Evolutionary conservation across 179 eudicot genomes (phyloP).

Genomic region (Vitellaria paradoxa): DNA sequence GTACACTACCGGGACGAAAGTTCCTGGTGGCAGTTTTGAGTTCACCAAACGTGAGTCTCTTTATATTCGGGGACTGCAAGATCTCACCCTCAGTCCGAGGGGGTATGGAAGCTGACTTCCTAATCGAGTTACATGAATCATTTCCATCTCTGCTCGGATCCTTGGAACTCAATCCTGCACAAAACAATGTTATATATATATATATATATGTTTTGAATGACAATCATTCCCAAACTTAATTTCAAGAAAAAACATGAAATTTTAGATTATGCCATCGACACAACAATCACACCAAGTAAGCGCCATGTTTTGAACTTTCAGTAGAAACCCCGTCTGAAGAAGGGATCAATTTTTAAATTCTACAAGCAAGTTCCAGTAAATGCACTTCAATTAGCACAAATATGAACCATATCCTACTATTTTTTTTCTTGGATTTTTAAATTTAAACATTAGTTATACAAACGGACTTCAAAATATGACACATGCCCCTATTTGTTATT

Average conservation of each 20-base stretch:
- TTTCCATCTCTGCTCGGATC: slow-evolving; percentile 23
- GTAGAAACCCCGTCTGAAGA: too few species aligned
- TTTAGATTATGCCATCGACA: too few species aligned
- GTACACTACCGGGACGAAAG: slow-evolving; percentile 55
- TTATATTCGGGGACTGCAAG: slow-evolving; percentile 42
- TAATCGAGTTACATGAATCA: slow-evolving; percentile 20
- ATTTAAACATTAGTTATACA: too few species aligned
- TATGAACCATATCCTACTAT: too few species aligned
- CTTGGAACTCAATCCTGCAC: slow-evolving; percentile 16
- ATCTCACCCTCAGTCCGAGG: slow-evolving; percentile 57
- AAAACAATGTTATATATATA: not conserved
- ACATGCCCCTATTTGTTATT: too few species aligned
- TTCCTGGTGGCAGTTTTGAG: slow-evolving; percentile 53
- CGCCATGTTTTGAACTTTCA: too few species aligned
- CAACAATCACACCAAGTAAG: too few species aligned
- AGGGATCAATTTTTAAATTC: not conserved
- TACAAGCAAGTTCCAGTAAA: too few species aligned
- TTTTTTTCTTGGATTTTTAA: too few species aligned
- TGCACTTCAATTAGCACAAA: too few species aligned
- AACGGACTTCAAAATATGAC: too few species aligned
- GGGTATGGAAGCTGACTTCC: slow-evolving; percentile 31
- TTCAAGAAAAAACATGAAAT: not conserved
- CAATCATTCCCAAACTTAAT: not conserved
- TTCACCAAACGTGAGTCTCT: slow-evolving; percentile 45
- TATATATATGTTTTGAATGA: not conserved